Percentiles rank a stretch among this genome's conserved stretches.
phyloP scores from a whole-genome alignment of 108 stramenopile genomes.

The Cyclostephanos tholiformis region DNA sequence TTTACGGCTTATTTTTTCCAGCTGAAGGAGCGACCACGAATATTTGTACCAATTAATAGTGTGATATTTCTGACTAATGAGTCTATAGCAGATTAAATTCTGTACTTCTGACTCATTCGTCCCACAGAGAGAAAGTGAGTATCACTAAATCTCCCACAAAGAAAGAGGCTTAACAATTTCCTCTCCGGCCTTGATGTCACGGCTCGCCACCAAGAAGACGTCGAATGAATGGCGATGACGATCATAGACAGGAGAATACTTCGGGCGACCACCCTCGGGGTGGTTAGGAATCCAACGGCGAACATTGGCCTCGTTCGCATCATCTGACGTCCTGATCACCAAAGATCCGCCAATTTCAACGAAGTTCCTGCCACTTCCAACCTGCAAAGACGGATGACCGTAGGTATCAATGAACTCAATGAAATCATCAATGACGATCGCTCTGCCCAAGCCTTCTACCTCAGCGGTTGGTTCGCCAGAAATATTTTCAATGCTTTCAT shows the following conservation, averaged over 20 bases:
- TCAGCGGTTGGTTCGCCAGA: slow-evolving; percentile 29
- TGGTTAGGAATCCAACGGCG: slow-evolving; percentile 81
- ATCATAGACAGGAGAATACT: slow-evolving; percentile 85
- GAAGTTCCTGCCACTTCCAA: slow-evolving; percentile 61
- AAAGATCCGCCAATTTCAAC: slow-evolving; percentile 83
- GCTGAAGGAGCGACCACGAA: neutral
- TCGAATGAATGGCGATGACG: slow-evolving; percentile 81
- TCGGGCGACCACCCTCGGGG: slow-evolving; percentile 65
- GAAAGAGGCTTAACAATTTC: slow-evolving; percentile 3
- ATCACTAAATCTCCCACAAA: neutral
- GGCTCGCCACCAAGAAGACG: slow-evolving; percentile 80
- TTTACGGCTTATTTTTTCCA: slow-evolving; percentile 30
- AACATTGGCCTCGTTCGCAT: slow-evolving; percentile 64
- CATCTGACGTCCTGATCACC: slow-evolving; percentile 61
- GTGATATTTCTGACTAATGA: neutral
- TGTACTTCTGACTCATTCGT: neutral
- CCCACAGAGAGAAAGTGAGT: neutral
- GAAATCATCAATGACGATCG: slow-evolving; percentile 75
- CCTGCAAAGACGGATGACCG: slow-evolving; percentile 55
- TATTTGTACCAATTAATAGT: slow-evolving; percentile 1
- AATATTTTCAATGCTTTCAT: slow-evolving; percentile 58
- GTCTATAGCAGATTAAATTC: neutral
- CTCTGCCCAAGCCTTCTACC: slow-evolving; percentile 33
- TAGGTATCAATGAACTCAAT: slow-evolving; percentile 60
- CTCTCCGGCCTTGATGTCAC: slow-evolving; percentile 63